Evolutionary conservation across 106 monocot genomes (phyloP).

Genomic region (Allium sativum): DNA sequence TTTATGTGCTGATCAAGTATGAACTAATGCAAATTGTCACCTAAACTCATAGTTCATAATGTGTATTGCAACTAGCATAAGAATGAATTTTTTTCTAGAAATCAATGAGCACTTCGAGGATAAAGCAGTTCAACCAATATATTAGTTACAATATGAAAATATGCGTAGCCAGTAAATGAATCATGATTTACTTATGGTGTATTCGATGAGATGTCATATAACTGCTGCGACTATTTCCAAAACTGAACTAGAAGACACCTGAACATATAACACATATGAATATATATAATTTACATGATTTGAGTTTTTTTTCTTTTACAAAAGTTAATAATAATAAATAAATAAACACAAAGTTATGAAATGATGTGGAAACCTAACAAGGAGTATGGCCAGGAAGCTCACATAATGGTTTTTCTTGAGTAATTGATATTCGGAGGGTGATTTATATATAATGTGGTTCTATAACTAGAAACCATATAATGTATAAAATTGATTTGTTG

Average conservation of each 20-base stretch:
- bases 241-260: conserved; percentile 15
- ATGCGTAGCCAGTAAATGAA: too few relatives aligned
- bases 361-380: conserved; percentile 49
- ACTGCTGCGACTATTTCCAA: conserved; percentile 9
- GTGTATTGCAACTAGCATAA: too few relatives aligned
- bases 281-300: neutral
- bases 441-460: conserved; percentile 51
- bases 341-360: too few relatives aligned
- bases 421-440: conserved; percentile 39
- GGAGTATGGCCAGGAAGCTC: conserved; percentile 55
- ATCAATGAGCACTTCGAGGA: too few relatives aligned
- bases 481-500: too few relatives aligned
- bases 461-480: conserved; percentile 23
- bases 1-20: neutral
- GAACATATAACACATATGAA: neutral
- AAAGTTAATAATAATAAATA: neutral
- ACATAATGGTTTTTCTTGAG: conserved; percentile 37
- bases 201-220: conserved; percentile 7
- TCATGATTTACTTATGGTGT: too few relatives aligned
- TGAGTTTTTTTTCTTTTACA: neutral
- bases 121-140: too few relatives aligned
- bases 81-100: too few relatives aligned
- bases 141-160: too few relatives aligned
- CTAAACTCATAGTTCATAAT: too few relatives aligned
- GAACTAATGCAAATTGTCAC: neutral